phyloP scores from a whole-genome alignment of 768 basidiomycete species.

The Rhodotorula babjevae region DNA sequence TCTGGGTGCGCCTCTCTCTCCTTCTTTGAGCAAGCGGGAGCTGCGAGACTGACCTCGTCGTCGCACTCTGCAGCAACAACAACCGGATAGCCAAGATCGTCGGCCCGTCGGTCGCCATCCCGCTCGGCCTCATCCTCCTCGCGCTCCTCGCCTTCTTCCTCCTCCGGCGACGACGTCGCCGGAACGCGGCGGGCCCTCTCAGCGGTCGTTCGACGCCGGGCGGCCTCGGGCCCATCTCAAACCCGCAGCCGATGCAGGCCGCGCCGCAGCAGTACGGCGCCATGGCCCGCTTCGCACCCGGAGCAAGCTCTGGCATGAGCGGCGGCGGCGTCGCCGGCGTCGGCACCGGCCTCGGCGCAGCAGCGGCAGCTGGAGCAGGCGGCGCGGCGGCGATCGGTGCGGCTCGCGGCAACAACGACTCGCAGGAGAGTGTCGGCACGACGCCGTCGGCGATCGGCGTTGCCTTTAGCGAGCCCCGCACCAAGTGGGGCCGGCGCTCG shows the following conservation, averaged over 20 bases:
- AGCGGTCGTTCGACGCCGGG: neutral
- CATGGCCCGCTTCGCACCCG: neutral
- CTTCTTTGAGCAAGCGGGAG: too few relatives aligned
- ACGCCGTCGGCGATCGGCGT: constrained; percentile 34
- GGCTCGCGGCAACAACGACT: constrained; percentile 5
- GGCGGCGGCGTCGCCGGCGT: neutral
- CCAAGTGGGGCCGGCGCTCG: constrained; percentile 26
- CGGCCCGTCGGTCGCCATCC: constrained; percentile 29
- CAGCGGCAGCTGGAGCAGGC: neutral
- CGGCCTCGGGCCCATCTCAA: constrained; percentile 12
- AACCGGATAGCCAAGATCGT: constrained; percentile 27
- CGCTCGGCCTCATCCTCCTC: constrained; percentile 22
- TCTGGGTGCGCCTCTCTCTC: neutral
- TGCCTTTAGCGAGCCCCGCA: constrained; percentile 33
- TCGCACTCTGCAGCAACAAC: neutral
- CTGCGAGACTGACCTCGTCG: too few relatives aligned
- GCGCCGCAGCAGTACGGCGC: constrained; percentile 1
- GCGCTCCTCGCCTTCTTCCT: constrained; percentile 7
- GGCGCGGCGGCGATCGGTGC: neutral
- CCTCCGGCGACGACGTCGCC: constrained; percentile 11
- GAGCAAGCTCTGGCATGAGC: neutral
- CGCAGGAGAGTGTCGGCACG: constrained; percentile 19
- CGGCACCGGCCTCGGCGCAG: neutral
- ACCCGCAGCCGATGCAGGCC: constrained; percentile 17
- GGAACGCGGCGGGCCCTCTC: neutral